Evolutionary conservation across 495 filamentous ascomycete species (phyloP).

Genomic region (Margaritispora aquatica): DNA sequence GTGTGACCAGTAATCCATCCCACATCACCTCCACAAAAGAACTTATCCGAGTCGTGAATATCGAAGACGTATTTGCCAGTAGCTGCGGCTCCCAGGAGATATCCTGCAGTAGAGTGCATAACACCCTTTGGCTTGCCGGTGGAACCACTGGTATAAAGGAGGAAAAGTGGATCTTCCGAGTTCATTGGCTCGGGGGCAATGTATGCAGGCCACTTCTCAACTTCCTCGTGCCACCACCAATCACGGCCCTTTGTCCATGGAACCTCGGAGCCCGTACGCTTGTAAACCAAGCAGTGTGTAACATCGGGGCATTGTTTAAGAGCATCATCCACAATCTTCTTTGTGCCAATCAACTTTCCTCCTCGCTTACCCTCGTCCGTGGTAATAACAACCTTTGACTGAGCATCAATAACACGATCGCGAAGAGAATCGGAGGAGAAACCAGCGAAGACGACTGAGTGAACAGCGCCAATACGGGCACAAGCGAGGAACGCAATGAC

Average conservation of each 20-base stretch:
- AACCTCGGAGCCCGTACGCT: constrained; percentile 90
- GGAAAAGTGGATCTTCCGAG: constrained; percentile 93
- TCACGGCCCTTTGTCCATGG: constrained; percentile 87
- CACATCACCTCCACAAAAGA: constrained; percentile 97
- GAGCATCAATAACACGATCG: constrained; percentile 88
- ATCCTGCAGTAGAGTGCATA: constrained; percentile 95
- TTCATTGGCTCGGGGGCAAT: constrained; percentile 79
- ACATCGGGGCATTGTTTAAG: constrained; percentile 96
- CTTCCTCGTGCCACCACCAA: constrained; percentile 97
- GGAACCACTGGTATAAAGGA: constrained; percentile 96
- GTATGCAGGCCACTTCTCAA: constrained; percentile 90
- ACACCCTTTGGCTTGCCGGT: constrained; percentile 99
- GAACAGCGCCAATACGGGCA: constrained; percentile 86
- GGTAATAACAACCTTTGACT: constrained; percentile 90
- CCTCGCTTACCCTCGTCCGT: constrained; percentile 96
- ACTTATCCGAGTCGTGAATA: constrained; percentile 86
- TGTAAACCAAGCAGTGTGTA: constrained; percentile 78
- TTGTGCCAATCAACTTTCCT: constrained; percentile 95
- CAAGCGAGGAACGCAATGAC: constrained; percentile 88
- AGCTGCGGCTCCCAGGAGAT: constrained; percentile 83
- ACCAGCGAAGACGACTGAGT: constrained; percentile 98
- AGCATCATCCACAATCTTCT: constrained; percentile 98
- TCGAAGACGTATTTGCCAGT: constrained; percentile 99
- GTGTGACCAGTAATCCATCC: constrained; percentile 99
- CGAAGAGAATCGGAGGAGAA: constrained; percentile 96